Conservation (phyloP, 75 land plant species). For the Gnetum montanum region DNA sequence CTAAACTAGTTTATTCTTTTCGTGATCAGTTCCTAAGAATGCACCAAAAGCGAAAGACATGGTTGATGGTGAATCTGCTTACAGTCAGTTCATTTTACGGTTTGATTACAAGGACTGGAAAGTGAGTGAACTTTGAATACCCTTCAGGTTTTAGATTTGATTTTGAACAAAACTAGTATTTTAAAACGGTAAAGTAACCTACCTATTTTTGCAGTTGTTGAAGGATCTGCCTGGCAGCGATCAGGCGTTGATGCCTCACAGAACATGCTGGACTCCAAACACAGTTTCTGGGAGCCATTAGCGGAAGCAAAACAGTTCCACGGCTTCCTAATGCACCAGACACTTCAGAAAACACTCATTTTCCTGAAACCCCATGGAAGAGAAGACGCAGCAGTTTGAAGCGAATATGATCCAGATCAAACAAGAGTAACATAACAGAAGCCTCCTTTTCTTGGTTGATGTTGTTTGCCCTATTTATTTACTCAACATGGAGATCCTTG, state of each 20-base stretch:
- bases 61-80: slow-evolving; percentile 26
- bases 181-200: background rate
- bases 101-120: slow-evolving; percentile 73
- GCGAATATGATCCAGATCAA: too few relatives aligned
- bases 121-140: slow-evolving; percentile 16
- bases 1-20: background rate
- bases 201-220: slow-evolving; percentile 1
- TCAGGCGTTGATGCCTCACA: slow-evolving; percentile 7
- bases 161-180: background rate
- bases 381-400: too few relatives aligned
- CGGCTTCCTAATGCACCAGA: too few relatives aligned
- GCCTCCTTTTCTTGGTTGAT: too few relatives aligned
- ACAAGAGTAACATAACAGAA: too few relatives aligned
- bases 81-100: slow-evolving; percentile 59
- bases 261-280: background rate
- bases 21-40: slow-evolving; percentile 56
- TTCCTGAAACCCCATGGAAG: too few relatives aligned
- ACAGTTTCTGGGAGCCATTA: background rate
- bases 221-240: background rate
- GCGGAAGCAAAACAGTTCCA: too few relatives aligned
- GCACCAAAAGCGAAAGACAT: slow-evolving; percentile 46
- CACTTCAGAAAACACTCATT: too few relatives aligned
- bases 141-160: background rate
- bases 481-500: too few relatives aligned
- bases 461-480: too few relatives aligned